Evolutionary conservation across 1,139 yeast species (phyloP).

Genomic region (Suhomyces yuchorum): DNA sequence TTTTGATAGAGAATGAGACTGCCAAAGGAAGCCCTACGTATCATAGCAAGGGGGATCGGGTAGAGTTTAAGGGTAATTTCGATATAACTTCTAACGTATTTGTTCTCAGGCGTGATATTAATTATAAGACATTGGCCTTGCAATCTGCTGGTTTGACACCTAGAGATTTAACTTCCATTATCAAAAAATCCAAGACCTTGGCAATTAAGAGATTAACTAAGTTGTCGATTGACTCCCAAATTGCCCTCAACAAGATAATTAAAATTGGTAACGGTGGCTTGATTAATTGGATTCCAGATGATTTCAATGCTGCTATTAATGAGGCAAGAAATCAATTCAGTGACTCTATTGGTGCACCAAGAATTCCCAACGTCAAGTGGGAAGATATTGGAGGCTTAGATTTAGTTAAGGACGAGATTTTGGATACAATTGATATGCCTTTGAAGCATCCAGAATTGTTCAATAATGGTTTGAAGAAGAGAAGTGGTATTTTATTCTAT

Average conservation of each 20-base stretch:
- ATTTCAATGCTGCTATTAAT: constrained; percentile 72
- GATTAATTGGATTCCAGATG: constrained; percentile 59
- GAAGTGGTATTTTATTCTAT: constrained; percentile 91
- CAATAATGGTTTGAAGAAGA: constrained; percentile 82
- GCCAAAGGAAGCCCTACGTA: constrained; percentile 13
- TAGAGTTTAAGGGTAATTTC: constrained; percentile 23
- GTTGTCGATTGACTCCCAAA: constrained; percentile 21
- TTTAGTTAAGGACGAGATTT: constrained; percentile 82
- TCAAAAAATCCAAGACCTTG: constrained; percentile 60
- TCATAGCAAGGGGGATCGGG: constrained; percentile 20
- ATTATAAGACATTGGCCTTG: constrained; percentile 61
- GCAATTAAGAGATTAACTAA: constrained; percentile 55
- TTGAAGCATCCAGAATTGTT: constrained; percentile 89
- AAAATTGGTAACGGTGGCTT: constrained; percentile 54
- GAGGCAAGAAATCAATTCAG: constrained; percentile 86
- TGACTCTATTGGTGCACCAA: constrained; percentile 95
- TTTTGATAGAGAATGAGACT: constrained; percentile 38
- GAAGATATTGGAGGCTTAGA: constrained; percentile 93
- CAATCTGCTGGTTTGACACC: constrained; percentile 96
- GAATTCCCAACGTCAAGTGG: constrained; percentile 95
- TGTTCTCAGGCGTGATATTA: constrained; percentile 54
- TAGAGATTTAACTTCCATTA: constrained; percentile 73
- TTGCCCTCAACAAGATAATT: constrained; percentile 30
- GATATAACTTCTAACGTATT: constrained; percentile 28
- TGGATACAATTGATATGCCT: constrained; percentile 96